phyloP scores from a whole-genome alignment of 495 filamentous ascomycete species.

The Talaromyces borbonicus region DNA sequence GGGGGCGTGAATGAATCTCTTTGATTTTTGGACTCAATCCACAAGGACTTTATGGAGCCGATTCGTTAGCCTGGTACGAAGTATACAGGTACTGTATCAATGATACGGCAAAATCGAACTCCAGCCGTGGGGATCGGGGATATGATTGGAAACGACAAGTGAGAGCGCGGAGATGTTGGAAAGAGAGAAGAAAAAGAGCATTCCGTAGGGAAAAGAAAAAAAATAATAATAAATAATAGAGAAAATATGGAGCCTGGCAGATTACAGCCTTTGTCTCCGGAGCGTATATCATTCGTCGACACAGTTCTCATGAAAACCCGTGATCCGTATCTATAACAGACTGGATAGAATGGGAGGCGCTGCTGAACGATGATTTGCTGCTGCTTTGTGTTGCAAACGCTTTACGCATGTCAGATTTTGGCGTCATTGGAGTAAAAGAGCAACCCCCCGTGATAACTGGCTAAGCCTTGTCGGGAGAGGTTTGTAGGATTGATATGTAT shows the following conservation, averaged over 20 bases:
- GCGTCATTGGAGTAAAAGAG: too few relatives aligned
- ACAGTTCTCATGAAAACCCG: background rate
- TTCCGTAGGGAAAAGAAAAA: background rate
- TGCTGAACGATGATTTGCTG: background rate
- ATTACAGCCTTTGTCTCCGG: conserved; percentile 7
- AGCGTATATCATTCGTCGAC: conserved; percentile 3
- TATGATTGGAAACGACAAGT: background rate
- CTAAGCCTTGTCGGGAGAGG: too few relatives aligned
- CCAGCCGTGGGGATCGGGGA: background rate
- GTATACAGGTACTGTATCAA: background rate
- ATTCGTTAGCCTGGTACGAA: background rate
- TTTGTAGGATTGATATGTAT: too few relatives aligned
- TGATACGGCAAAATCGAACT: background rate
- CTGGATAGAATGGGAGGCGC: conserved; percentile 1
- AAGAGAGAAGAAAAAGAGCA: background rate
- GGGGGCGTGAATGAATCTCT: conserved; percentile 3
- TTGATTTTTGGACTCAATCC: conserved; percentile 1
- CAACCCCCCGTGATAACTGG: background rate
- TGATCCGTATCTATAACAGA: conserved; percentile 4
- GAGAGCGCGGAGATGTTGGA: background rate
- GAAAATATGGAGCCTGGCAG: too few relatives aligned
- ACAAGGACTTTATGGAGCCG: conserved; percentile 4
- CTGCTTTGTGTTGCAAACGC: too few relatives aligned
- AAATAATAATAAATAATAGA: background rate
- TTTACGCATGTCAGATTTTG: too few relatives aligned